phyloP scores from a whole-genome alignment of 2,329 filamentous ascomycete species.

The Sarocladiaceae sp. region DNA sequence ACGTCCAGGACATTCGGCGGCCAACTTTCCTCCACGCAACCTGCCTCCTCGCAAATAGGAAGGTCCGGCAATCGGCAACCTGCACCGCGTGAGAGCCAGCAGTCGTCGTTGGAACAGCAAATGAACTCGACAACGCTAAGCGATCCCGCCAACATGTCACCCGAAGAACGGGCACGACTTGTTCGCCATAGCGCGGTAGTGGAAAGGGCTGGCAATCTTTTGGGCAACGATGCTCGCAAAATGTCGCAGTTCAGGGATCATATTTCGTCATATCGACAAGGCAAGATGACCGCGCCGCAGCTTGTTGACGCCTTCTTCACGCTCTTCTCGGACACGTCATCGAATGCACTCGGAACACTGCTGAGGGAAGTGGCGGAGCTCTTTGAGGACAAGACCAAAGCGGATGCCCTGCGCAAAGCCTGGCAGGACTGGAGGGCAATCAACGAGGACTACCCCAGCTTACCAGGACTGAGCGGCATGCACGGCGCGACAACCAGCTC shows the following conservation, averaged over 20 bases:
- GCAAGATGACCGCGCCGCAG: slow-evolving; percentile 64
- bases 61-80: slow-evolving; percentile 17
- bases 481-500: slow-evolving; percentile 54
- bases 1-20: slow-evolving; percentile 81
- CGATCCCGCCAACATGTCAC: slow-evolving; percentile 52
- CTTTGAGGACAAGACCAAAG: slow-evolving; percentile 78
- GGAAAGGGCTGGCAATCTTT: slow-evolving; percentile 76
- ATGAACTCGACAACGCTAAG: slow-evolving; percentile 43
- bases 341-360: slow-evolving; percentile 79
- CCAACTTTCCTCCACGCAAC: slow-evolving; percentile 52
- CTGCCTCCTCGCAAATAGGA: slow-evolving; percentile 22
- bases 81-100: slow-evolving; percentile 11
- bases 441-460: slow-evolving; percentile 89
- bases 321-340: slow-evolving; percentile 73
- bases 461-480: slow-evolving; percentile 71
- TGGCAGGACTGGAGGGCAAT: slow-evolving; percentile 97
- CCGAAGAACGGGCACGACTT: slow-evolving; percentile 76
- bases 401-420: slow-evolving; percentile 68
- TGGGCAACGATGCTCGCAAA: slow-evolving; percentile 73
- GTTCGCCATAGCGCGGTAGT: slow-evolving; percentile 80
- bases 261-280: slow-evolving; percentile 74
- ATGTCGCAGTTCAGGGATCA: slow-evolving; percentile 72
- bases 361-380: slow-evolving; percentile 90
- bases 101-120: slow-evolving; percentile 17
- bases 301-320: slow-evolving; percentile 86